Evolutionary conservation across 164 flowering plant species (phyloP).

Genomic region (Vitis riparia): DNA sequence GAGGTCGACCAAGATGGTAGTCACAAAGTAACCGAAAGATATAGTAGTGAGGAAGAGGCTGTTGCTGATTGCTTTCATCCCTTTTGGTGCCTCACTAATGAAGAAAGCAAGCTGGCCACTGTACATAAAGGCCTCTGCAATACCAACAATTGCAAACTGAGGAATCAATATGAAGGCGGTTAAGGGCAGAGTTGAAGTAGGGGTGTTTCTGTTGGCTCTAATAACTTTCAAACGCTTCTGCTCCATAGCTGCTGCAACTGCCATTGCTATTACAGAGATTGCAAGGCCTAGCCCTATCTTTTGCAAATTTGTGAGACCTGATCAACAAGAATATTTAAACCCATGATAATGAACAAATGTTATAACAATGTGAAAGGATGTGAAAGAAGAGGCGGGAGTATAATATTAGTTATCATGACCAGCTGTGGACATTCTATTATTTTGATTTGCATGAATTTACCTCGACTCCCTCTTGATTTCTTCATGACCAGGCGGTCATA

Average conservation of each 20-base stretch:
- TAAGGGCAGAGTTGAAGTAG: slow-evolving; percentile 25
- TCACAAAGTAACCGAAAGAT: slow-evolving; percentile 34
- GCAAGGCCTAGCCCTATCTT: slow-evolving; percentile 7
- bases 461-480: slow-evolving; percentile 25
- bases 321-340: background rate
- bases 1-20: slow-evolving; percentile 22
- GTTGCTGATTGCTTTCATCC: slow-evolving; percentile 40
- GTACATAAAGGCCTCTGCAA: slow-evolving; percentile 35
- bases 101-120: slow-evolving; percentile 39
- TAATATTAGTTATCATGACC: too few relatives aligned
- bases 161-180: slow-evolving; percentile 27
- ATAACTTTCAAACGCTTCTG: slow-evolving; percentile 6
- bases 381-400: too few relatives aligned
- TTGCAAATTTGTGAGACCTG: slow-evolving; percentile 15
- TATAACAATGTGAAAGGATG: too few relatives aligned
- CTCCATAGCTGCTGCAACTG: slow-evolving; percentile 15
- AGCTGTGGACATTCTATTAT: too few relatives aligned
- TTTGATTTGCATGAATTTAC: too few relatives aligned
- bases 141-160: slow-evolving; percentile 30
- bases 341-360: too few relatives aligned
- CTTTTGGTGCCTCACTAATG: slow-evolving; percentile 32
- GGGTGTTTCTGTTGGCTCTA: background rate
- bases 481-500: slow-evolving; percentile 30
- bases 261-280: slow-evolving; percentile 14
- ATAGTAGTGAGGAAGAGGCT: slow-evolving; percentile 35